phyloP scores from a whole-genome alignment of 2,329 filamentous ascomycete species.

The Penicillium sp. region DNA sequence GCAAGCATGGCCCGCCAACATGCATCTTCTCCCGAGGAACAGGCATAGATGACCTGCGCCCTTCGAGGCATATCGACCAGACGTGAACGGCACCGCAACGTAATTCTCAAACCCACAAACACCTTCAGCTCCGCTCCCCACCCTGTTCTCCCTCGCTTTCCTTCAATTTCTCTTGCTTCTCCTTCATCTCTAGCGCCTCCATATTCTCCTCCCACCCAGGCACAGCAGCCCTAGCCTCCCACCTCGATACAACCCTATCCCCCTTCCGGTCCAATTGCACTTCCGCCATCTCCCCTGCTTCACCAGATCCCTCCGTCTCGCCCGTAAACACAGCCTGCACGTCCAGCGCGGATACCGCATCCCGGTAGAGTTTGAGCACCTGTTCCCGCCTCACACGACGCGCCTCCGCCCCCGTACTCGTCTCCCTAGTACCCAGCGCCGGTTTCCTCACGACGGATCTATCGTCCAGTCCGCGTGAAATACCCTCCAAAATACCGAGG shows the following conservation, averaged over 20 bases:
- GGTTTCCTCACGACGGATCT: conserved; percentile 26
- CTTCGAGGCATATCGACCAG: neutral
- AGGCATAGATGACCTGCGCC: neutral
- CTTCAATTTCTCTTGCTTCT: neutral
- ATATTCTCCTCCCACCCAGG: conserved; percentile 39
- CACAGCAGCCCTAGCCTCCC: conserved; percentile 32
- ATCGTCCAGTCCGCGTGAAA: conserved; percentile 44
- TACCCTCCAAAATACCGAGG: conserved; percentile 71
- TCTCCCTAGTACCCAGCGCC: conserved; percentile 17
- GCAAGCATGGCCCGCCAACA: conserved; percentile 5
- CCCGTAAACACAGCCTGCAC: conserved; percentile 59
- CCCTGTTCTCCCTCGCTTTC: conserved; percentile 7
- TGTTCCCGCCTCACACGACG: conserved; percentile 31
- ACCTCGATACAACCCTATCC: conserved; percentile 27
- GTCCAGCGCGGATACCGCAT: conserved; percentile 57
- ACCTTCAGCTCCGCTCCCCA: conserved; percentile 23
- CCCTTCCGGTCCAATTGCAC: conserved; percentile 26
- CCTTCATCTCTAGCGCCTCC: conserved; percentile 35
- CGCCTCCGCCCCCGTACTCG: neutral
- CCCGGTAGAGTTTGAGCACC: conserved; percentile 32
- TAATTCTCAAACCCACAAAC: neutral
- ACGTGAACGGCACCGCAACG: neutral
- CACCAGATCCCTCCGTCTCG: conserved; percentile 26
- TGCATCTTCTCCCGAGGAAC: conserved; percentile 6
- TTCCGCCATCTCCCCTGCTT: conserved; percentile 27